Evolutionary conservation across 2,329 filamentous ascomycete genomes (phyloP), one percentile per base, ranked within the genome.

Genomic region (Exserohilum turcica): DNA sequence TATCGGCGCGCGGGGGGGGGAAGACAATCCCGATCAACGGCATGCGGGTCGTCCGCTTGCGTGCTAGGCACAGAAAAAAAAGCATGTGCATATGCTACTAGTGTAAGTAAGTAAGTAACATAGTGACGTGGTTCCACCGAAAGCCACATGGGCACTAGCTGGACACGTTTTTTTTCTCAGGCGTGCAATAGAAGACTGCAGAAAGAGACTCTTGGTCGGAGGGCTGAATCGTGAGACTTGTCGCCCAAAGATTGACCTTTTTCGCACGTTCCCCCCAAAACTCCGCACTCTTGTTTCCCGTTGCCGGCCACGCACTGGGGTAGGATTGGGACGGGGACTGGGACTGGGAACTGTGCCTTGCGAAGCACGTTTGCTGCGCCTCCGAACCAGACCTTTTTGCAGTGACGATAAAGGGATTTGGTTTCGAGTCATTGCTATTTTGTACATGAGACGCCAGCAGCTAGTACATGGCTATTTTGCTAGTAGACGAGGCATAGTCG

Each of bases 381-480:
- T n/a, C 27, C 13, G 24, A 18, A 12, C 16, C 24, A 27, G n/a
- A 18, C 4, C 12, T 40, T 28, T 15, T 24, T 24, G 4, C 4
- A 24, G n/a, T 24, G 28, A 10, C 15, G 24, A 8, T 28, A 18
- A 12, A n/a, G 32, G n/a, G 7, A 13, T 37, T 5, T 5, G 27
- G 6, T 24, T 28, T 24, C 32, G 32, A 27, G 9, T 21, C 2
- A 6, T 15, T 44, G n/a, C 47, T 51, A 51, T 33, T 39, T 13
- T 51, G 15, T 16, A 12, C 40, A 8, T 46, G 48, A 46, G 45
- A 51, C 48, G 40, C 42, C 42, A 15, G 15, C 21, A 24, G 21
- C 21, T 5, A 24, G 21, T n/a, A n/a, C n/a, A n/a, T 33, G 35
- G 27, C 4, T 24, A 24, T 4, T 24, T 7, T 24, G 21, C 21